phyloP scores from a whole-genome alignment of 2,329 filamentous ascomycete species.

The Penicillium sp. region DNA sequence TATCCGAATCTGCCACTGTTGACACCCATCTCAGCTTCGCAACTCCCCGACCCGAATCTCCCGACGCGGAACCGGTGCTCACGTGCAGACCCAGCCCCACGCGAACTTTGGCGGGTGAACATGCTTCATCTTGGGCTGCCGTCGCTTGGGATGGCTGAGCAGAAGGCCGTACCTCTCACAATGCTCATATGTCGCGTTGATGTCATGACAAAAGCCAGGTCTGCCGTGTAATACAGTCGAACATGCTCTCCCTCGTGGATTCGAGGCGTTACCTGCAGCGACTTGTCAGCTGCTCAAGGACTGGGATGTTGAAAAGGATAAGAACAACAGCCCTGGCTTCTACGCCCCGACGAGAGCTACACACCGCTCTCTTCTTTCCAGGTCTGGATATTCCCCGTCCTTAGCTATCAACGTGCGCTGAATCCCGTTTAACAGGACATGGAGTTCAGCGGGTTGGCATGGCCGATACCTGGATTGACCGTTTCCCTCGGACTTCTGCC shows the following conservation, averaged over 20 bases:
- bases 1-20: not conserved
- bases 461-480: constrained; percentile 77
- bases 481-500: constrained; percentile 71
- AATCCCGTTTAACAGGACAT: constrained; percentile 57
- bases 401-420: constrained; percentile 5
- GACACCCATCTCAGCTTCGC: not conserved
- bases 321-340: constrained; percentile 1
- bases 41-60: constrained; percentile 4
- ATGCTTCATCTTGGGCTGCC: not conserved
- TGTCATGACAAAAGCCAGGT: constrained; percentile 16
- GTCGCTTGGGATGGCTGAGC: not conserved
- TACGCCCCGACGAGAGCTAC: constrained; percentile 20
- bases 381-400: constrained; percentile 25
- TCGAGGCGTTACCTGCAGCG: constrained; percentile 2
- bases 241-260: constrained; percentile 19
- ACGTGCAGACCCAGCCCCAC: constrained; percentile 13
- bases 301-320: not conserved
- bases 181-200: constrained; percentile 18
- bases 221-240: constrained; percentile 13
- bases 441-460: constrained; percentile 87
- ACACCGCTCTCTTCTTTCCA: constrained; percentile 47
- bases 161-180: constrained; percentile 4
- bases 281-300: not conserved
- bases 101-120: not conserved
- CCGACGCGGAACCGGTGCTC: constrained; percentile 11